Evolutionary conservation across 2,329 filamentous ascomycete species (phyloP).

Genomic region (Lizonia empirigonia): DNA sequence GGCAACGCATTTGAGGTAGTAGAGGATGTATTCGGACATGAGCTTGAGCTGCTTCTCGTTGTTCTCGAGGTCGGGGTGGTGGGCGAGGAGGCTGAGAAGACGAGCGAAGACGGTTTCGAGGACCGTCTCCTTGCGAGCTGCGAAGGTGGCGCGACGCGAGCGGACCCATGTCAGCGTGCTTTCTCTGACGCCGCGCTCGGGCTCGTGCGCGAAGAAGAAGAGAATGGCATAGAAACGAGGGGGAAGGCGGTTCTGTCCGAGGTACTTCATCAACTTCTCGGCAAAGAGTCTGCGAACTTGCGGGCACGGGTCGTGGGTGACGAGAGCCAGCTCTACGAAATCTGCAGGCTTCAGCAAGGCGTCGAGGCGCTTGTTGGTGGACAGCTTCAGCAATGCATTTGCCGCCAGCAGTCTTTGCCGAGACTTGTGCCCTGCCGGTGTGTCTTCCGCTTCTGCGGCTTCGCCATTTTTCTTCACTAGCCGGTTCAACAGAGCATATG

Average conservation of each 20-base stretch:
- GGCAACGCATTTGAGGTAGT: slow-evolving; percentile 82
- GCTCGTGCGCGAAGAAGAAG: slow-evolving; percentile 92
- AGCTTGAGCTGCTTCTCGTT: slow-evolving; percentile 71
- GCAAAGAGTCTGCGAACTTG: slow-evolving; percentile 81
- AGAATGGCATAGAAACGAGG: slow-evolving; percentile 85
- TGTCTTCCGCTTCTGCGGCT: slow-evolving; percentile 72
- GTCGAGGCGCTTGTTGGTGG: slow-evolving; percentile 76
- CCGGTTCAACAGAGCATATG: slow-evolving; percentile 79
- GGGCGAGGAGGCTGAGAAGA: slow-evolving; percentile 84
- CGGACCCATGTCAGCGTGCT: slow-evolving; percentile 87
- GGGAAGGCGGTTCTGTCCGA: slow-evolving; percentile 72
- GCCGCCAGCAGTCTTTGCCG: slow-evolving; percentile 83
- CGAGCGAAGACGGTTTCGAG: slow-evolving; percentile 84
- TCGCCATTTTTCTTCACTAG: slow-evolving; percentile 79
- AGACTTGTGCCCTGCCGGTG: slow-evolving; percentile 77
- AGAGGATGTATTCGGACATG: slow-evolving; percentile 86
- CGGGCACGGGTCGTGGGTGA: slow-evolving; percentile 77
- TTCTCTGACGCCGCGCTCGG: slow-evolving; percentile 71
- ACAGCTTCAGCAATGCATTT: slow-evolving; percentile 80
- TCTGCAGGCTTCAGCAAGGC: slow-evolving; percentile 71
- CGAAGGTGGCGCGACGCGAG: slow-evolving; percentile 73
- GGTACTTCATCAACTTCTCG: slow-evolving; percentile 86
- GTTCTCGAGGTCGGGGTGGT: slow-evolving; percentile 84
- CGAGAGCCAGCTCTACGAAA: slow-evolving; percentile 81
- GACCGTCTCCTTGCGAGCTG: slow-evolving; percentile 59